Evolutionary conservation across 169 alveolate genomes (phyloP).

Genomic region (Besnoitia besnoiti): DNA sequence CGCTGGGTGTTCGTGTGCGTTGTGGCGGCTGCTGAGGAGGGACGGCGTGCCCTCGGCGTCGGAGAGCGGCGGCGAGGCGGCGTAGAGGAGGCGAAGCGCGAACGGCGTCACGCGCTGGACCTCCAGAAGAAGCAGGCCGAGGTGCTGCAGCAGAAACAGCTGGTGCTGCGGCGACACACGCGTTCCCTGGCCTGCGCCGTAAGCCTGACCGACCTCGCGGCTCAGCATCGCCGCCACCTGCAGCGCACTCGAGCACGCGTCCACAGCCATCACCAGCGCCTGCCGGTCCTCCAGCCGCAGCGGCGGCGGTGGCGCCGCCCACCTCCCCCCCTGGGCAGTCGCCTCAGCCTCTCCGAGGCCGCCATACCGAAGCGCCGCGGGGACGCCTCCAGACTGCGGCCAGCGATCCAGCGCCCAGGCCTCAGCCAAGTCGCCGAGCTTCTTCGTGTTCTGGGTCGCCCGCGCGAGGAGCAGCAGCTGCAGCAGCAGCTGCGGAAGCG

Average conservation of each 20-base stretch:
- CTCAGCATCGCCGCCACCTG: conserved; percentile 32
- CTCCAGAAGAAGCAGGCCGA: conserved; percentile 51
- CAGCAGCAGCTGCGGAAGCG: conserved; percentile 61
- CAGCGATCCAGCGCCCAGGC: conserved; percentile 26
- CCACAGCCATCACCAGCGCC: conserved; percentile 32
- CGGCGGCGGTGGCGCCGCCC: neutral
- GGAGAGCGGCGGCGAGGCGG: conserved; percentile 46
- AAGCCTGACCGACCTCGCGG: conserved; percentile 63
- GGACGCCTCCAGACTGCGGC: conserved; percentile 4
- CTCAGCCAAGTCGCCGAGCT: neutral
- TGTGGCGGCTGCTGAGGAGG: conserved; percentile 51
- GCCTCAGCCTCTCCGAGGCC: neutral
- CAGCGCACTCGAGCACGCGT: conserved; percentile 52
- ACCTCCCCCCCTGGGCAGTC: neutral
- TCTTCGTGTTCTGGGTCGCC: neutral
- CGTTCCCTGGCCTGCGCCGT: conserved; percentile 12
- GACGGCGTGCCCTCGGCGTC: conserved; percentile 58
- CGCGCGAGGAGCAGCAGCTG: conserved; percentile 58
- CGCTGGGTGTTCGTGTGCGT: conserved; percentile 67
- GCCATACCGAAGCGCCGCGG: neutral
- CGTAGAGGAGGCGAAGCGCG: conserved; percentile 62
- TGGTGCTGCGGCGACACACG: conserved; percentile 46
- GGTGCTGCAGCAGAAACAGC: conserved; percentile 46
- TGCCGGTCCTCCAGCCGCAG: neutral
- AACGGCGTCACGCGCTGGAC: conserved; percentile 47